Conservation (phyloP, 805 yeast species). For the Metschnikowia lachancei region DNA sequence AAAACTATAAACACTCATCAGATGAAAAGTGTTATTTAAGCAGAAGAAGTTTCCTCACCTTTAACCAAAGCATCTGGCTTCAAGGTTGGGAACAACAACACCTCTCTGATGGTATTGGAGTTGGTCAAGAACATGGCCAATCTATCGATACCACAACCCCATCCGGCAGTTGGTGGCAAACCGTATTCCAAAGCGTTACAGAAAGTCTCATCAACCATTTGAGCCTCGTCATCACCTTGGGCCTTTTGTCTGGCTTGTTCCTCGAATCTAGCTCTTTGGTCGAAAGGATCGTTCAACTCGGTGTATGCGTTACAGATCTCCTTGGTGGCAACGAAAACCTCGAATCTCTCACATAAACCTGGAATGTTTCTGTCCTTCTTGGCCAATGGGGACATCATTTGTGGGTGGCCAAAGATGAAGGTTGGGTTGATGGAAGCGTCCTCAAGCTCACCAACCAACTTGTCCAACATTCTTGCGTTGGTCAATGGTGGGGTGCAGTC, state of each 20-base stretch:
- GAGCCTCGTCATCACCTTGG: conserved; percentile 99
- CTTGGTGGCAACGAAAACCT: conserved; percentile 97
- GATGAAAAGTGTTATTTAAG: conserved; percentile 4
- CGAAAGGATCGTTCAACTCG: conserved; percentile 98
- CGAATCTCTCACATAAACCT: conserved; percentile 97
- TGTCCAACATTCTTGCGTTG: conserved; percentile 98
- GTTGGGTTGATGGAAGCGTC: conserved; percentile 95
- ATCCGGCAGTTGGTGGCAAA: conserved; percentile 98
- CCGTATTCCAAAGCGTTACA: conserved; percentile 97
- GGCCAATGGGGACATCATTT: conserved; percentile 99
- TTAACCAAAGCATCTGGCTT: conserved; percentile 71
- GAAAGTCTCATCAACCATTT: conserved; percentile 93
- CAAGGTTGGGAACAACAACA: conserved; percentile 95
- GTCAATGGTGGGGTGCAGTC: conserved; percentile 93
- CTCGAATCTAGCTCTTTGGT: conserved; percentile 95
- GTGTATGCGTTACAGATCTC: conserved; percentile 98
- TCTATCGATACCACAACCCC: conserved; percentile 99
- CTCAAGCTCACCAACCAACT: conserved; percentile 94
- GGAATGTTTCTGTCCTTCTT: conserved; percentile 89
- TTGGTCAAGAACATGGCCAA: conserved; percentile 96
- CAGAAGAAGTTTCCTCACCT: conserved; percentile 30
- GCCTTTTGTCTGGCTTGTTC: conserved; percentile 98
- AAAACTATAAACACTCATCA: background rate
- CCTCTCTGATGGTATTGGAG: conserved; percentile 96
- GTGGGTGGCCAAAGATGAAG: conserved; percentile 97